Evolutionary conservation across 2,329 filamentous ascomycete species (phyloP).

Genomic region (Fusarium albidum): DNA sequence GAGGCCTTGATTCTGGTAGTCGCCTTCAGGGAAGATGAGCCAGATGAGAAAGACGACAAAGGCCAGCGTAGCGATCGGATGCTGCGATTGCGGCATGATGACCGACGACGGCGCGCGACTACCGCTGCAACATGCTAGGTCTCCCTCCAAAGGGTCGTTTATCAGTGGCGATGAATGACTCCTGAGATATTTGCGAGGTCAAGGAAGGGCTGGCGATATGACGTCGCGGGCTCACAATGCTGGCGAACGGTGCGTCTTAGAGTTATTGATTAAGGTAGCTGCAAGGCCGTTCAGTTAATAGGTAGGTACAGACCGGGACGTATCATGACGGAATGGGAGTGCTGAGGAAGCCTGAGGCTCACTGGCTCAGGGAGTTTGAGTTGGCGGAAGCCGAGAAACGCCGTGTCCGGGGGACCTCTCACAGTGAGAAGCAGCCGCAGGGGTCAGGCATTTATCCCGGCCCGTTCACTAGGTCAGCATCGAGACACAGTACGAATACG

Average conservation of each 20-base stretch:
- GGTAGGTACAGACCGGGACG: slow-evolving; percentile 16
- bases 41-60: slow-evolving; percentile 49
- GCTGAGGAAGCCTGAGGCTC: neutral
- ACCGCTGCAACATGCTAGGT: slow-evolving; percentile 38
- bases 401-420: slow-evolving; percentile 16
- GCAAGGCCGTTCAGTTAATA: too few species aligned
- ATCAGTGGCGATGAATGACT: slow-evolving; percentile 15
- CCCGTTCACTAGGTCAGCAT: too few species aligned
- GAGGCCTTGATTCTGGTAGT: slow-evolving; percentile 45
- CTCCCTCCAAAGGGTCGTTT: slow-evolving; percentile 3
- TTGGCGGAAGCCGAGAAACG: slow-evolving; percentile 32
- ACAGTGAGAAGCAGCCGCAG: neutral
- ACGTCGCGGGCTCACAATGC: slow-evolving; percentile 2
- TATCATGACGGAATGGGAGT: slow-evolving; percentile 31
- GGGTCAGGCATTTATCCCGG: neutral
- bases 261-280: too few species aligned
- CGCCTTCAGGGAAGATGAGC: slow-evolving; percentile 49
- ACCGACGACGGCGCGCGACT: slow-evolving; percentile 32
- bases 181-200: neutral
- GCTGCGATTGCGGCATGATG: slow-evolving; percentile 58
- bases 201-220: neutral
- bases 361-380: neutral
- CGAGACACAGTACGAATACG: slow-evolving; percentile 34
- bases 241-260: slow-evolving; percentile 1
- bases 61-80: slow-evolving; percentile 45